phyloP scores from a whole-genome alignment of 2,329 filamentous ascomycete genomes.

The Colletotrichum zoysiae region DNA sequence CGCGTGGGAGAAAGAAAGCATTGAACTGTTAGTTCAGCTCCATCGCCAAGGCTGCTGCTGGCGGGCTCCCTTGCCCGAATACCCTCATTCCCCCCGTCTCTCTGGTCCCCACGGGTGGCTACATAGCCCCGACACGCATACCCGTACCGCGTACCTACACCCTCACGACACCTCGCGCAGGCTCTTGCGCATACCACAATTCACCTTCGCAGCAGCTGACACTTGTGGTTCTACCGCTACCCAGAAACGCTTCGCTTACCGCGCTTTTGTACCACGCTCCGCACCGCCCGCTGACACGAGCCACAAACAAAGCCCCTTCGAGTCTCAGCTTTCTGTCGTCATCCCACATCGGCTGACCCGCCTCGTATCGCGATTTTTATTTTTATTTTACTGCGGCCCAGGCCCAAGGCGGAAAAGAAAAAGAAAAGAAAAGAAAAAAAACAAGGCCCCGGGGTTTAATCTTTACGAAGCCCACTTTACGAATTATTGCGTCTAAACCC shows the following conservation, averaged over 20 bases:
- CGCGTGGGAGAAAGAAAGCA: slow-evolving; percentile 15
- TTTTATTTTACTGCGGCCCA: slow-evolving; percentile 18
- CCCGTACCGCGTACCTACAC: slow-evolving; percentile 12
- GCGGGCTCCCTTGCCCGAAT: slow-evolving; percentile 28
- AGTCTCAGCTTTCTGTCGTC: slow-evolving; percentile 41
- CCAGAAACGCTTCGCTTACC: slow-evolving; percentile 33
- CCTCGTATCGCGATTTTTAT: slow-evolving; percentile 35
- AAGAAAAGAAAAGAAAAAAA: too few relatives aligned
- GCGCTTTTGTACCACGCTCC: slow-evolving; percentile 23
- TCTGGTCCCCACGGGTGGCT: slow-evolving; percentile 27
- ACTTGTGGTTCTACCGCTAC: slow-evolving; percentile 17
- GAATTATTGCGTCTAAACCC: slow-evolving; percentile 19
- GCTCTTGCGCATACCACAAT: slow-evolving; percentile 9
- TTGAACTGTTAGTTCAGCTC: slow-evolving; percentile 12
- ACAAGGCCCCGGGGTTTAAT: slow-evolving; percentile 13
- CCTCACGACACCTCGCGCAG: slow-evolving; percentile 4
- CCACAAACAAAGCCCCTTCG: slow-evolving; percentile 39
- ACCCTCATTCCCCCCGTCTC: slow-evolving; percentile 31
- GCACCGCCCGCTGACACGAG: slow-evolving; percentile 38
- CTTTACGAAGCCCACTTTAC: slow-evolving; percentile 11
- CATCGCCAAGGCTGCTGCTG: slow-evolving; percentile 35
- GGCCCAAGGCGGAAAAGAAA: slow-evolving; percentile 24
- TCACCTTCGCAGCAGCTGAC: slow-evolving; percentile 26
- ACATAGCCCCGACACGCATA: slow-evolving; percentile 28
- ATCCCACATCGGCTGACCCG: slow-evolving; percentile 41